Percentiles rank a stretch among this genome's conserved stretches.
phyloP scores from a whole-genome alignment of 2,329 filamentous ascomycete genomes.

The Lasiodiplodia gonubiensis region DNA sequence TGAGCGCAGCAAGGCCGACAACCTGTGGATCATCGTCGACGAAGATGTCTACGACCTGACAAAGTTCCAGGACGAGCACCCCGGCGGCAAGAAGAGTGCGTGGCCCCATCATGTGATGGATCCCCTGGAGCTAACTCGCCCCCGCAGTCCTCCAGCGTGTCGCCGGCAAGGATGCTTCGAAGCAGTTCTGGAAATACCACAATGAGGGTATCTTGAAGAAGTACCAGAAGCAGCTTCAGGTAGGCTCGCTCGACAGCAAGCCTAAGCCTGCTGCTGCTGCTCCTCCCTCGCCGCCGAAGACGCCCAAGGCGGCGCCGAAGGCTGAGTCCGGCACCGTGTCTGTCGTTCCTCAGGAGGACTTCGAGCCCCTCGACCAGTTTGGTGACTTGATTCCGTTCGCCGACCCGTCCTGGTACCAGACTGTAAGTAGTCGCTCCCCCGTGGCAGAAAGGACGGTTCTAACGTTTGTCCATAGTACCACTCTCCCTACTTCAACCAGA shows the following conservation, averaged over 20 bases:
- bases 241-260: constrained; percentile 85
- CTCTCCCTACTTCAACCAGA: constrained; percentile 95
- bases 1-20: constrained; percentile 85
- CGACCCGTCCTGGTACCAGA: constrained; percentile 94
- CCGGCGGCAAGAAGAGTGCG: constrained; percentile 75
- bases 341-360: constrained; percentile 56
- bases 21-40: constrained; percentile 88
- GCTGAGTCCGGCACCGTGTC: constrained; percentile 62
- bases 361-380: constrained; percentile 74
- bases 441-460: background rate
- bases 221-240: constrained; percentile 64
- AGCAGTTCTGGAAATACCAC: constrained; percentile 72
- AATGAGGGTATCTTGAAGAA: constrained; percentile 67
- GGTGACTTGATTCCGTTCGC: constrained; percentile 88
- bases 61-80: constrained; percentile 61
- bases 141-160: constrained; percentile 65
- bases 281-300: constrained; percentile 57
- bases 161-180: constrained; percentile 70
- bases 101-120: constrained; percentile 20
- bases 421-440: constrained; percentile 61
- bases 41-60: constrained; percentile 96
- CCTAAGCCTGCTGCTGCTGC: constrained; percentile 38
- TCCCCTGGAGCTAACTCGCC: constrained; percentile 31
- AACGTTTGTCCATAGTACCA: constrained; percentile 68
- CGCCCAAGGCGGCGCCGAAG: constrained; percentile 60